A percentile compares a stretch with the other conserved stretches of the same genome.
Evolutionary conservation across 1,139 yeast species (phyloP).

Genomic region (Magnusiomyces suaveolens): DNA sequence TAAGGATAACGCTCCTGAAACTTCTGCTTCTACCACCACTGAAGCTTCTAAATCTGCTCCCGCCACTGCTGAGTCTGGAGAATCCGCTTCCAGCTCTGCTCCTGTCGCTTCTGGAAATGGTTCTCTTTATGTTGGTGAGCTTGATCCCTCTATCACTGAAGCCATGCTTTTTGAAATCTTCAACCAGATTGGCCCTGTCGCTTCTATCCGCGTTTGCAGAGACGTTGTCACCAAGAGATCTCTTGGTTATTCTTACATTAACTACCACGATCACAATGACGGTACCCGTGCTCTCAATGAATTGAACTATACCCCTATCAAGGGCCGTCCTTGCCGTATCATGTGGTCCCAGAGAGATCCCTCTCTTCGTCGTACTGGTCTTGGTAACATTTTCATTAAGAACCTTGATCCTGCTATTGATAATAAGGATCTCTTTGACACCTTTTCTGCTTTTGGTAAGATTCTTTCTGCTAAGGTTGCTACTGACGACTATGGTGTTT

Average conservation of each 20-base stretch:
- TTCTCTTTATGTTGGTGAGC: constrained; percentile 95
- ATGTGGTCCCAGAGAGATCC: constrained; percentile 99
- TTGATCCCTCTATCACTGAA: constrained; percentile 87
- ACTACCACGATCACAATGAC: constrained; percentile 81
- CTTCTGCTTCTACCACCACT: constrained; percentile 19
- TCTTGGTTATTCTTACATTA: constrained; percentile 96
- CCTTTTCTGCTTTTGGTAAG: constrained; percentile 93
- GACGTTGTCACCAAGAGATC: constrained; percentile 96
- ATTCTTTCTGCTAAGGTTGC: constrained; percentile 97
- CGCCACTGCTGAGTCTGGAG: constrained; percentile 16
- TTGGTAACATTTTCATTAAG: constrained; percentile 95
- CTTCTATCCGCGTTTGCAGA: constrained; percentile 97
- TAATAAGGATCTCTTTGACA: constrained; percentile 97
- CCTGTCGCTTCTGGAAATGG: constrained; percentile 47
- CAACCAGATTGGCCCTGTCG: constrained; percentile 90
- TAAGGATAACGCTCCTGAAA: constrained; percentile 21
- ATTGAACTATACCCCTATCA: constrained; percentile 86
- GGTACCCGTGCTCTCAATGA: constrained; percentile 94
- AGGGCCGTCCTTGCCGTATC: constrained; percentile 97
- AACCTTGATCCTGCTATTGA: constrained; percentile 97
- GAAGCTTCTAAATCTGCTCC: constrained; percentile 13
- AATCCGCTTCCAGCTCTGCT: constrained; percentile 30
- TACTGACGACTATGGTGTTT: constrained; percentile 81
- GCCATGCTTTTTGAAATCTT: constrained; percentile 90
- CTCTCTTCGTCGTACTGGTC: constrained; percentile 87